Evolutionary conservation across 2,329 filamentous ascomycete species (phyloP).

Genomic region (Talaromyces marneffei): DNA sequence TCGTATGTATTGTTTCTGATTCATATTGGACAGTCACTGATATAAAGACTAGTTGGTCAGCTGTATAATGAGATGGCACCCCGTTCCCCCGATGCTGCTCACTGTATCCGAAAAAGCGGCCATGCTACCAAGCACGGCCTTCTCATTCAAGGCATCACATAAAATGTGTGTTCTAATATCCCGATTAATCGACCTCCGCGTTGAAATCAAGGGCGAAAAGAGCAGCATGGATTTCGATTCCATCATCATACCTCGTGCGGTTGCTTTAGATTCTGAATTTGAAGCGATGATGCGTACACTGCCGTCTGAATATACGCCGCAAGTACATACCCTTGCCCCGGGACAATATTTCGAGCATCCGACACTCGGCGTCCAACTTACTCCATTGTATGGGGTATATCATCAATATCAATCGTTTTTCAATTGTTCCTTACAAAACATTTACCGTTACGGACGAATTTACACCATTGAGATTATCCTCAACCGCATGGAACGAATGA

Average conservation of each 20-base stretch:
- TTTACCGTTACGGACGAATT: constrained; percentile 56
- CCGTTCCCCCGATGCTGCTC: constrained; percentile 29
- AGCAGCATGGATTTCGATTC: neutral
- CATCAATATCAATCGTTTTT: constrained; percentile 53
- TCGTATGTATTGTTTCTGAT: constrained; percentile 38
- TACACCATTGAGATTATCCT: constrained; percentile 48
- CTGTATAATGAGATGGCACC: constrained; percentile 29
- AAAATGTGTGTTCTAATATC: constrained; percentile 30
- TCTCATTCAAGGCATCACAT: constrained; percentile 22
- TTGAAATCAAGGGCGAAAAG: constrained; percentile 18
- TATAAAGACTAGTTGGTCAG: constrained; percentile 27
- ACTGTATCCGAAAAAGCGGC: constrained; percentile 28
- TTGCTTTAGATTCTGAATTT: constrained; percentile 31
- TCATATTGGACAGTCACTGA: neutral
- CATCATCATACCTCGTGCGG: constrained; percentile 28
- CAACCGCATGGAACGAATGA: constrained; percentile 24
- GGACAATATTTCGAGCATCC: constrained; percentile 31
- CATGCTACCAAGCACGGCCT: neutral
- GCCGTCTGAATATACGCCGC: constrained; percentile 26
- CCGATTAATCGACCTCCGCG: constrained; percentile 24
- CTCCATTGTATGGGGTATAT: constrained; percentile 46
- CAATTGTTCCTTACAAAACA: constrained; percentile 52
- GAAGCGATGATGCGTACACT: constrained; percentile 27
- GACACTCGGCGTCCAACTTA: constrained; percentile 18
- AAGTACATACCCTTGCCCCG: constrained; percentile 20